Evolutionary conservation across 495 filamentous ascomycete species (phyloP).

Genomic region (Lasiosphaeria hispida): DNA sequence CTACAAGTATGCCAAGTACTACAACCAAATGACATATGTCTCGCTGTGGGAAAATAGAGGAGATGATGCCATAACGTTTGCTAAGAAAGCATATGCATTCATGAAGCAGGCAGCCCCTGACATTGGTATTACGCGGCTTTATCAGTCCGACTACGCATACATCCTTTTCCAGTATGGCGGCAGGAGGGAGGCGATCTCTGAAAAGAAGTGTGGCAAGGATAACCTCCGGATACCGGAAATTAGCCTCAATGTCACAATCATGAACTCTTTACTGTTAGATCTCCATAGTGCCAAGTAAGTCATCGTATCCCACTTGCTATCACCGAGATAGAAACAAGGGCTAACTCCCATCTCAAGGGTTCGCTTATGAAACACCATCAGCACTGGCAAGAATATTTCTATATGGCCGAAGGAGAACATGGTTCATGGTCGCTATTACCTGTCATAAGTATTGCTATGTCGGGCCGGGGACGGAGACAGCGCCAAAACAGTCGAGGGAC

Average conservation of each 20-base stretch:
- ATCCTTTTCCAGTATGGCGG: background rate
- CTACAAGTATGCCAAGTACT: slow-evolving; percentile 4
- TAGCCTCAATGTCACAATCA: background rate
- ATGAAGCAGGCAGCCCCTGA: background rate
- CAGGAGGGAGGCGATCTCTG: background rate
- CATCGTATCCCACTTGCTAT: background rate
- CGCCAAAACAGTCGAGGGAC: background rate
- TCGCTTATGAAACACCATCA: background rate
- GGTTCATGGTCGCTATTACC: background rate
- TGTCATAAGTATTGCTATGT: background rate
- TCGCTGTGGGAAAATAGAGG: background rate
- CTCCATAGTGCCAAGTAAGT: background rate
- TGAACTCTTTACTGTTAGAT: background rate
- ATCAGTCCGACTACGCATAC: background rate
- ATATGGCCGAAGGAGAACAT: background rate
- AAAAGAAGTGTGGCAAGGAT: background rate
- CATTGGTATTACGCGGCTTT: background rate
- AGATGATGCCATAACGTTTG: background rate
- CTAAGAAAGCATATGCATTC: background rate
- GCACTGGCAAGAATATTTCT: background rate
- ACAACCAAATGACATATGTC: background rate
- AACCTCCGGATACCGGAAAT: background rate
- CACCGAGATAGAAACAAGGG: background rate
- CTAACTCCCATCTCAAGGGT: background rate
- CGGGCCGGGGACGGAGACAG: background rate